Conservation (phyloP, 139 green algal genomes). For the Medakamo hakoo region DNA sequence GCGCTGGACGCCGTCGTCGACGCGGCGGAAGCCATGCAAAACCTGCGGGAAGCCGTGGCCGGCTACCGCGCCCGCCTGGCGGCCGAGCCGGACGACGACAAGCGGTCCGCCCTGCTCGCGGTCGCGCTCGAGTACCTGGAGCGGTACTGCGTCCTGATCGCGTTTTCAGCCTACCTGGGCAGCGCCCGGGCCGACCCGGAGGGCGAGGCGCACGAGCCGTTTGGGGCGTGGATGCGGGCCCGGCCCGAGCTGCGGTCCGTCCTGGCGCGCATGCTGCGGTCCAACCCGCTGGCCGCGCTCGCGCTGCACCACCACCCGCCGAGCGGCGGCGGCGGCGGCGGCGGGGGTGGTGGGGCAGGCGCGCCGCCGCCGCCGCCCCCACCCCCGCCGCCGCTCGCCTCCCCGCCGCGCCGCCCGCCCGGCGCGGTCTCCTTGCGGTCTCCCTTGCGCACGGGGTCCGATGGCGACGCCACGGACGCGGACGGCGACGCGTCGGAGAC, state of each 20-base stretch:
- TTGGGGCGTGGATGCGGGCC: conserved; percentile 46
- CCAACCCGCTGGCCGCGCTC: conserved; percentile 71
- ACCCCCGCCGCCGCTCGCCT: not conserved
- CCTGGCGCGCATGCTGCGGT: conserved; percentile 55
- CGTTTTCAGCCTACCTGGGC: conserved; percentile 66
- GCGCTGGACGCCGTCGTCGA: conserved; percentile 70
- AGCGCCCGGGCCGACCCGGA: conserved; percentile 37
- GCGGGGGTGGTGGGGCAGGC: not conserved
- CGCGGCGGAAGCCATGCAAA: conserved; percentile 62
- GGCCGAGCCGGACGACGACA: conserved; percentile 58
- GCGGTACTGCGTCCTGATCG: conserved; percentile 66
- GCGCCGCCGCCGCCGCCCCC: not conserved
- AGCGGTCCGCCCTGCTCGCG: conserved; percentile 48
- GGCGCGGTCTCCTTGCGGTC: not conserved
- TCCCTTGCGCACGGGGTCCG: not conserved
- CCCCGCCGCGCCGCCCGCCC: not conserved
- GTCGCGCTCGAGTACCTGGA: conserved; percentile 74
- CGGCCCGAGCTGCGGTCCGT: conserved; percentile 56
- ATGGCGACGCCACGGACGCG: conserved; percentile 6
- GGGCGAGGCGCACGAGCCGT: conserved; percentile 21
- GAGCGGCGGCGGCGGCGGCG: not conserved
- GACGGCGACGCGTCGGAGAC: not conserved
- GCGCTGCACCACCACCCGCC: conserved; percentile 35
- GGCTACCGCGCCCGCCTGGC: conserved; percentile 62
- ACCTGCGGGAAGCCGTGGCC: conserved; percentile 73